Evolutionary conservation across 2,329 filamentous ascomycete genomes (phyloP).

Genomic region (Cladophialophora psammophila): DNA sequence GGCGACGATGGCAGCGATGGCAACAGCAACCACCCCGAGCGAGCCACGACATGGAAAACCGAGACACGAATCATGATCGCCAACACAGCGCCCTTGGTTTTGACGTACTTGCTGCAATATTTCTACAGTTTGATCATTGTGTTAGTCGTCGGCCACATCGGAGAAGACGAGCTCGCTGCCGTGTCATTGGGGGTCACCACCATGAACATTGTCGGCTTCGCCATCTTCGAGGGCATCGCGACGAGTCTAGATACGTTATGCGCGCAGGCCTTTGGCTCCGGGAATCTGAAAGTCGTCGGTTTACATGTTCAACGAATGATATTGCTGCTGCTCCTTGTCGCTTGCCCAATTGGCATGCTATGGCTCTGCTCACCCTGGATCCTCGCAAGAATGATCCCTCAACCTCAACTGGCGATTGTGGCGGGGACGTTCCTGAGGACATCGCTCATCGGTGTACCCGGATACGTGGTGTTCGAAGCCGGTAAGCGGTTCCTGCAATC

Average conservation of each 20-base stretch:
- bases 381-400: conserved; percentile 67
- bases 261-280: conserved; percentile 83
- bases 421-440: conserved; percentile 72
- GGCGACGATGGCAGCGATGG: not conserved
- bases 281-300: conserved; percentile 79
- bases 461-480: conserved; percentile 71
- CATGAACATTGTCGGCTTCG: conserved; percentile 72
- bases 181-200: conserved; percentile 73
- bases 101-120: conserved; percentile 74
- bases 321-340: conserved; percentile 70
- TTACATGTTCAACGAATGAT: conserved; percentile 76
- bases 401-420: conserved; percentile 68
- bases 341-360: conserved; percentile 68
- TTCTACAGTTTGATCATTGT: conserved; percentile 74
- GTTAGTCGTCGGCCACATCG: conserved; percentile 73
- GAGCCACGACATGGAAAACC: conserved; percentile 22
- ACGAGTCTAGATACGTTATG: conserved; percentile 84
- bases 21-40: conserved; percentile 4
- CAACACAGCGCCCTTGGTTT: conserved; percentile 61
- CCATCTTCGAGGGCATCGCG: conserved; percentile 74
- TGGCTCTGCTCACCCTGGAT: conserved; percentile 69
- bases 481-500: conserved; percentile 80
- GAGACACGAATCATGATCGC: conserved; percentile 23
- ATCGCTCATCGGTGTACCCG: conserved; percentile 71
- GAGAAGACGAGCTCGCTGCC: conserved; percentile 66